Evolutionary conservation across 2,329 filamentous ascomycete genomes (phyloP), one percentile per base, ranked within the genome.

Genomic region (Chrysoporthe puriensis): DNA sequence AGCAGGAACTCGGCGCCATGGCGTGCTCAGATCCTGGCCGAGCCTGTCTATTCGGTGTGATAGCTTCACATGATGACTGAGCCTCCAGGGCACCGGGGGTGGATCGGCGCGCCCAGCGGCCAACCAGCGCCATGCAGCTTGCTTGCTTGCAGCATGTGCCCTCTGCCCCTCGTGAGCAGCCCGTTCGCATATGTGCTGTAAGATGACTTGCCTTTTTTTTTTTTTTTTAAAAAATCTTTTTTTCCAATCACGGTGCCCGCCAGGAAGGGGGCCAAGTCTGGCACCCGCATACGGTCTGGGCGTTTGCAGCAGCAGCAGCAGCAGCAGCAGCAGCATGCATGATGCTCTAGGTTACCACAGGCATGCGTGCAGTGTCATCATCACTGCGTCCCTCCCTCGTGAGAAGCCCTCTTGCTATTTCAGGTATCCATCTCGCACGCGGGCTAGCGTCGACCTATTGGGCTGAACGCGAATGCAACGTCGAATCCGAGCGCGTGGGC

Each of bases 401-500:
- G 32, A 14, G 32, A 32, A 21, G 48, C 9, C 14, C 14, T 16
- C 4, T 54, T 7, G 14, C 50, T 54, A 54, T 54, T 54, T 54
- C 26, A 54, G 14, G 50, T 14, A 57, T 40, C 14, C 14, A 40
- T 40, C 54, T 40, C 32, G 32, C 54, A 26, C 26, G 34, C 34
- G 40, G 50, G 2, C 34, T 57, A 32, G 16, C 11, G 32, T 36
- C 13, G 43, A 40, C n/a, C 16, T 18, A 14, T 21, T 50, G 48
- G 36, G 56, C 54, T 60, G 63, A 32, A 32, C 43, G 34, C 36
- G 26, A 61, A 61, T 66, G 63, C 56, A 66, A 56, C 63, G n/a
- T 54, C 34, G 11, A 60, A 50, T 32, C 56, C 63, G 57, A 65
- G 44, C 46, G 56, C 34, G 57, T 65, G 63, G 63, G 57, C 63